These are phyloP conservation scores for Reutealis trisperma DNA, from an alignment of 345 rosid species.

Conservation along the genomic window DNA sequence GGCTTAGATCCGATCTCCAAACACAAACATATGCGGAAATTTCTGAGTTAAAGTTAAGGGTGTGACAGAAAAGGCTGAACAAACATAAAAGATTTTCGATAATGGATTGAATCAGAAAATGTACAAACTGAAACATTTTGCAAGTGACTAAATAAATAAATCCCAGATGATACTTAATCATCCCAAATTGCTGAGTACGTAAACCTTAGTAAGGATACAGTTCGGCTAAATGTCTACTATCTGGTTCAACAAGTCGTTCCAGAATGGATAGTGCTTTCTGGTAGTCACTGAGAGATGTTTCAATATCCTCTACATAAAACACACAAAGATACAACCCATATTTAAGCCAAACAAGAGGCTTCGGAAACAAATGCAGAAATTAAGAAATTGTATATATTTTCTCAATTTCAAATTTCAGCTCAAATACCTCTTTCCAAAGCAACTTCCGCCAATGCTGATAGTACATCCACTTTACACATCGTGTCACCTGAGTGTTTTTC, in stretches of 20 bases:
- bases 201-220: slow-evolving; percentile 66
- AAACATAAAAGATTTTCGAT: not conserved
- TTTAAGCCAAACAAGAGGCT: slow-evolving; percentile 1
- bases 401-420: not conserved
- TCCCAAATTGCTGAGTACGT: not conserved
- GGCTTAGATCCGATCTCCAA: slow-evolving; percentile 79
- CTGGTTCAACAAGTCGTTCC: slow-evolving; percentile 81
- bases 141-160: not conserved
- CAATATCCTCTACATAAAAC: slow-evolving; percentile 73
- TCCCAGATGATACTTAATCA: not conserved
- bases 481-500: slow-evolving; percentile 64
- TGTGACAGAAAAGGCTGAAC: not conserved
- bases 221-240: slow-evolving; percentile 81
- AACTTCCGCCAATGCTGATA: slow-evolving; percentile 80
- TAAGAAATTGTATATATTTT: not conserved
- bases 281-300: slow-evolving; percentile 87
- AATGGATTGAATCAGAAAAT: not conserved
- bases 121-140: not conserved
- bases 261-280: slow-evolving; percentile 68
- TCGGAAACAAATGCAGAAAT: not conserved
- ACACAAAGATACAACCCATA: slow-evolving; percentile 1
- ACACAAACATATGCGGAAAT: slow-evolving; percentile 82
- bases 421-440: slow-evolving; percentile 80
- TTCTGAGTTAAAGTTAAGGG: slow-evolving; percentile 69
- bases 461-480: slow-evolving; percentile 80